Evolutionary conservation across 1,284 basidiomycete species (phyloP).

Genomic region (Fomes fomentarius): DNA sequence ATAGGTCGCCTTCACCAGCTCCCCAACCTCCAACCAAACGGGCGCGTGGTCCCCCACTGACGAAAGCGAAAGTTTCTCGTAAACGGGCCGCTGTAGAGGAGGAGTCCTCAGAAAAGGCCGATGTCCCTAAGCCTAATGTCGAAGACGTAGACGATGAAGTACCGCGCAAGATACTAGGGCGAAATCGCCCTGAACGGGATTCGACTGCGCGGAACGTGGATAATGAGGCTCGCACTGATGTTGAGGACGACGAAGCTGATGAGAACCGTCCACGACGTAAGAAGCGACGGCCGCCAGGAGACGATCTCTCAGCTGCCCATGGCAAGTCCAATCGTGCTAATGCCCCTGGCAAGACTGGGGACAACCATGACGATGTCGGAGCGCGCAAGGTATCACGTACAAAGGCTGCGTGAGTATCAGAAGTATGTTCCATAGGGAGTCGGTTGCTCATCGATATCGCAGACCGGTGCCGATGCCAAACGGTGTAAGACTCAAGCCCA

Average conservation of each 20-base stretch:
- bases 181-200: too few species aligned
- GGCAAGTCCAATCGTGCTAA: neutral
- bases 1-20: neutral
- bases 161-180: too few species aligned
- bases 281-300: neutral
- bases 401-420: conserved; percentile 12
- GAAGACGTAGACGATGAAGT: neutral
- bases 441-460: neutral
- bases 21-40: too few species aligned
- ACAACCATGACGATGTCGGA: neutral
- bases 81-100: neutral
- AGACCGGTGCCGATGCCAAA: conserved; percentile 7
- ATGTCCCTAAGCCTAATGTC: too few species aligned
- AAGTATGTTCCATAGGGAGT: neutral
- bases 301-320: neutral
- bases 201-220: too few species aligned
- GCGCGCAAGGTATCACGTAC: neutral
- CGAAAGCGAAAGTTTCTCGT: neutral
- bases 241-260: neutral
- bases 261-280: neutral
- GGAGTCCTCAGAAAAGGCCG: too few species aligned
- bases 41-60: neutral
- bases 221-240: too few species aligned
- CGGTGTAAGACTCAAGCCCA: conserved; percentile 21
- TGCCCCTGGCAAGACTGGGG: neutral